A percentile compares a stretch with the other conserved stretches of the same genome.
Conservation (phyloP, 2,329 filamentous ascomycete genomes). For the Coccinonectria pachysandricola region DNA sequence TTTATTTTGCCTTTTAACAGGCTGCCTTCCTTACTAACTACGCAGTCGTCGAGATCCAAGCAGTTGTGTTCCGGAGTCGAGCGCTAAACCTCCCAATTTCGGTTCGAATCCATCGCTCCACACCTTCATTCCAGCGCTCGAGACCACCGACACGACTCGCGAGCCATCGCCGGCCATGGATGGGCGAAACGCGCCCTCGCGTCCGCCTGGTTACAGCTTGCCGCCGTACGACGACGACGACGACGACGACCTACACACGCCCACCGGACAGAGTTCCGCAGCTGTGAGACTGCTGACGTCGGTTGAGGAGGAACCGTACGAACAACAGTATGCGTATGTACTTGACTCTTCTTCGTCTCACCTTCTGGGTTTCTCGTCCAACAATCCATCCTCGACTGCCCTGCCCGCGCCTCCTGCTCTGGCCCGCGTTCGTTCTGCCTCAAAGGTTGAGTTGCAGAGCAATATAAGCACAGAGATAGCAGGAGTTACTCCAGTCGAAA, state of each 20-base stretch:
- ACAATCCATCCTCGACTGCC: slow-evolving; percentile 3
- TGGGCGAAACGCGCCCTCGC: slow-evolving; percentile 37
- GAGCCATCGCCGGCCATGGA: slow-evolving; percentile 33
- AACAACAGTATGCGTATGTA: slow-evolving; percentile 57
- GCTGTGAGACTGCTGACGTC: slow-evolving; percentile 53
- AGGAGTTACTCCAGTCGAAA: too few relatives aligned
- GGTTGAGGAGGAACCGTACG: too few relatives aligned
- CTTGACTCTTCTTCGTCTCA: slow-evolving; percentile 11
- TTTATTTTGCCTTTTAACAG: too few relatives aligned
- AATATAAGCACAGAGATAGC: too few relatives aligned
- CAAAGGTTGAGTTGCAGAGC: too few relatives aligned
- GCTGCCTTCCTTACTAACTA: too few relatives aligned
- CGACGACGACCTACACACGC: slow-evolving; percentile 29
- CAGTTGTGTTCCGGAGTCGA: too few relatives aligned
- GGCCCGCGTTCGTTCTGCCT: too few relatives aligned
- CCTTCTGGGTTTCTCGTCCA: slow-evolving; percentile 2
- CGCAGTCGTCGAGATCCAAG: too few relatives aligned
- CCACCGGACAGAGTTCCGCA: slow-evolving; percentile 37
- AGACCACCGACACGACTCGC: slow-evolving; percentile 9
- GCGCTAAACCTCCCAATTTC: too few relatives aligned
- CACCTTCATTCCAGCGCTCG: slow-evolving; percentile 24
- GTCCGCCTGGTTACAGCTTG: slow-evolving; percentile 48
- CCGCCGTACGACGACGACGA: slow-evolving; percentile 47
- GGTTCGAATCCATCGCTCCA: too few relatives aligned
- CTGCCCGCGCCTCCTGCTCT: too few relatives aligned